These are phyloP conservation scores for Russula griseocarnosa DNA, from an alignment of 768 basidiomycete genomes.

Conservation along the genomic window DNA sequence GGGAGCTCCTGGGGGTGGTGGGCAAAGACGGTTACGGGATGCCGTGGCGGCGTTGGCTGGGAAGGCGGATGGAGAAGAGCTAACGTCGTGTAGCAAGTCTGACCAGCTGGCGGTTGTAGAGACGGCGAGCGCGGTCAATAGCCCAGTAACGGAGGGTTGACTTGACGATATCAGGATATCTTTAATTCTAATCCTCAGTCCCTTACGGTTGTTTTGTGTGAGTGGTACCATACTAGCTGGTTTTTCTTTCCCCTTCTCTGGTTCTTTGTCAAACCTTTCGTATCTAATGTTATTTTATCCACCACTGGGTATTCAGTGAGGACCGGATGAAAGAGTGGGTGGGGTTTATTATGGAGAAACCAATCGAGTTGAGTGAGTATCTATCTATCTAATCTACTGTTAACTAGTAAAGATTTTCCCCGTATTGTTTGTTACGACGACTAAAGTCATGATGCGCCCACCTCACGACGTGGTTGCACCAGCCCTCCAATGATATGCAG, in stretches of 20 bases:
- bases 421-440: neutral
- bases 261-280: neutral
- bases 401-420: neutral
- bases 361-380: neutral
- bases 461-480: constrained; percentile 2
- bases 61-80: constrained; percentile 6
- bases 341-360: neutral
- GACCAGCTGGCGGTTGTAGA: constrained; percentile 10
- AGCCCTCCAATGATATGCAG: constrained; percentile 38
- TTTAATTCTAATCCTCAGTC: neutral
- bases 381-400: neutral
- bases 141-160: constrained; percentile 21
- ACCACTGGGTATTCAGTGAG: neutral
- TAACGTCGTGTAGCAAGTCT: constrained; percentile 2
- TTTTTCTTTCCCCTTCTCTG: neutral
- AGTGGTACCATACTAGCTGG: neutral
- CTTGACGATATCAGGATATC: neutral
- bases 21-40: neutral
- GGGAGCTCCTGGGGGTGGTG: neutral
- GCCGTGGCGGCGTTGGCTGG: neutral
- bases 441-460: constrained; percentile 3
- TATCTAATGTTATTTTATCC: constrained; percentile 13
- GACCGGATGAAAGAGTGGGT: neutral
- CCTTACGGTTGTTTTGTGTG: neutral
- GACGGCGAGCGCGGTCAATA: constrained; percentile 15